phyloP scores from a whole-genome alignment of 2,329 filamentous ascomycete species.

The Geoglossum cookeanum region DNA sequence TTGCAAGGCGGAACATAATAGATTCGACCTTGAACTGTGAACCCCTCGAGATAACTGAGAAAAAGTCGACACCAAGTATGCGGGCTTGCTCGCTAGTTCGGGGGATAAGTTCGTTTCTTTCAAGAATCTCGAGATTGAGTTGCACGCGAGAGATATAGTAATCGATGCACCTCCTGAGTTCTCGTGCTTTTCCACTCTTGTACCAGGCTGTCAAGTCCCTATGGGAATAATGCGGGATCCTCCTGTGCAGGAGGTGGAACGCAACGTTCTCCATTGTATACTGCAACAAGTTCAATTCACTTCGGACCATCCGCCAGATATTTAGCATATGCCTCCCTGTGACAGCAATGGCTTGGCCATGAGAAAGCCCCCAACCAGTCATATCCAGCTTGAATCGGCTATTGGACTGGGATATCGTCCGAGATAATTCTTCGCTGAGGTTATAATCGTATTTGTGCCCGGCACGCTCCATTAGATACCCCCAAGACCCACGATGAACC shows the following conservation, averaged over 20 bases:
- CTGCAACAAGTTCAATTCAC: constrained; percentile 77
- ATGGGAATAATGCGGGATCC: constrained; percentile 76
- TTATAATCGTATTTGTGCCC: constrained; percentile 74
- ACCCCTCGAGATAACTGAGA: constrained; percentile 82
- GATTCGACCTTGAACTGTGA: constrained; percentile 99
- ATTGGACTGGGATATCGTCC: constrained; percentile 68
- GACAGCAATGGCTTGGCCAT: constrained; percentile 79
- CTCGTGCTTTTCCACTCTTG: constrained; percentile 42
- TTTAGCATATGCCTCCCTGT: constrained; percentile 94
- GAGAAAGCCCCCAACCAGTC: constrained; percentile 86
- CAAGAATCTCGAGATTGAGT: constrained; percentile 76
- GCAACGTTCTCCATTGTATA: constrained; percentile 94
- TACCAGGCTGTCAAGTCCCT: constrained; percentile 71
- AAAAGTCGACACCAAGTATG: constrained; percentile 86
- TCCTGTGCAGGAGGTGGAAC: constrained; percentile 72
- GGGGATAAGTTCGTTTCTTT: constrained; percentile 71
- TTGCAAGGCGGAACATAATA: constrained; percentile 95
- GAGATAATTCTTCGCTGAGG: constrained; percentile 75
- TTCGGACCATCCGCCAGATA: constrained; percentile 87
- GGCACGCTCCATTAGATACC: constrained; percentile 82
- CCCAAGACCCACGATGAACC: constrained; percentile 86
- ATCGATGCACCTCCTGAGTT: constrained; percentile 54
- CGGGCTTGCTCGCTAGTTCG: constrained; percentile 89
- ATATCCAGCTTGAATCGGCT: constrained; percentile 64
- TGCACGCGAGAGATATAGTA: constrained; percentile 61